A percentile compares a stretch with the other conserved stretches of the same genome.
phyloP scores from a whole-genome alignment of 1,284 basidiomycete species.

The Coniferiporia sulphurascens region DNA sequence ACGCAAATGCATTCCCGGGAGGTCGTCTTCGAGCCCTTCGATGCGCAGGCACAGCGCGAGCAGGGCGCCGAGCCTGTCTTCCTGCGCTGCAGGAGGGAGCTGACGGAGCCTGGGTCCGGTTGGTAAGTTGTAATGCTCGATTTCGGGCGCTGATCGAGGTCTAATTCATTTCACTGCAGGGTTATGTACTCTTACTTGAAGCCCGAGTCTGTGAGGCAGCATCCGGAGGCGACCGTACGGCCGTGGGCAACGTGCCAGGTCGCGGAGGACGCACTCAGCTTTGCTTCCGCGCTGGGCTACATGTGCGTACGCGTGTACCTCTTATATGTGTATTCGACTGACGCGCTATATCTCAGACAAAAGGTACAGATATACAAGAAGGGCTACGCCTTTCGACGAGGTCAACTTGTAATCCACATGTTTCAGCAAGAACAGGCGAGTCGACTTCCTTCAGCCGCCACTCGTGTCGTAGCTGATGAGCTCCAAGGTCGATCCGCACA shows the following conservation, averaged over 20 bases:
- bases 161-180: constrained; percentile 35
- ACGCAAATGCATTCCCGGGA: constrained; percentile 58
- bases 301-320: constrained; percentile 38
- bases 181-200: constrained; percentile 71
- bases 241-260: constrained; percentile 76
- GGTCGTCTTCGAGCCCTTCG: constrained; percentile 69
- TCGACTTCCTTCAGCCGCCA: neutral
- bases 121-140: constrained; percentile 42
- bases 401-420: constrained; percentile 67
- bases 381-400: constrained; percentile 68
- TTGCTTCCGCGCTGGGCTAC: constrained; percentile 72
- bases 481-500: constrained; percentile 59
- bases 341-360: neutral
- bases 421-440: constrained; percentile 75
- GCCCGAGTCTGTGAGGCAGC: constrained; percentile 69
- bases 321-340: neutral
- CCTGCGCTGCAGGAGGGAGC: constrained; percentile 67
- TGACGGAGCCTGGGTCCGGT: constrained; percentile 50
- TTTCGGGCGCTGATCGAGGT: neutral
- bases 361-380: constrained; percentile 72
- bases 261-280: constrained; percentile 68
- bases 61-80: constrained; percentile 58
- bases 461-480: neutral
- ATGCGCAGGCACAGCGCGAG: constrained; percentile 55
- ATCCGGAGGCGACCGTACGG: constrained; percentile 77